phyloP scores from a whole-genome alignment of 495 filamentous ascomycete genomes.

The Darksidea phi region DNA sequence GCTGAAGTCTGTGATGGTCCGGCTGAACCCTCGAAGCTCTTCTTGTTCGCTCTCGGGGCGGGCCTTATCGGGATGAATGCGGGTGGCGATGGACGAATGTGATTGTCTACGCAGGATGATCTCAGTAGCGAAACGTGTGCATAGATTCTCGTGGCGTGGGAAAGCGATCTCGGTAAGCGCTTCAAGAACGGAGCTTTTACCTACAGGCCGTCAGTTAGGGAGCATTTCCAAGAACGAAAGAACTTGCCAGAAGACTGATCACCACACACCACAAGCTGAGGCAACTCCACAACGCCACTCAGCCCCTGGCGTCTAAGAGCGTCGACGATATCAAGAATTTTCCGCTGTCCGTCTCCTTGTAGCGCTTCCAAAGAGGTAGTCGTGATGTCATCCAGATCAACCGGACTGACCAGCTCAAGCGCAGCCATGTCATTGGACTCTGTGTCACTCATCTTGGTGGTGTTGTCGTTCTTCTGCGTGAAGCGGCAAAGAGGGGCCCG shows the following conservation, averaged over 20 bases:
- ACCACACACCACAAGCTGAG: conserved; percentile 73
- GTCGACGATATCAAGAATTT: conserved; percentile 59
- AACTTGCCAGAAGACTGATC: conserved; percentile 62
- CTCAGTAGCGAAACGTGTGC: conserved; percentile 70
- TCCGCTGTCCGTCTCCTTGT: conserved; percentile 36
- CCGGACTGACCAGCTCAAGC: neutral
- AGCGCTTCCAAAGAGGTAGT: conserved; percentile 38
- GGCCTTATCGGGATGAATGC: conserved; percentile 40
- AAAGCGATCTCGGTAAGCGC: conserved; percentile 70
- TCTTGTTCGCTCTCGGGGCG: conserved; percentile 34
- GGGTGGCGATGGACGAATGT: conserved; percentile 29
- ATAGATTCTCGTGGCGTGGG: conserved; percentile 61
- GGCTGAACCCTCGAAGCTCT: conserved; percentile 38
- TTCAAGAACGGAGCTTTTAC: conserved; percentile 74
- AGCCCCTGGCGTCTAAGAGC: conserved; percentile 56
- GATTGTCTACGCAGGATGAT: conserved; percentile 51
- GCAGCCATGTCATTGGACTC: neutral
- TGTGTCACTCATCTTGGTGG: too few relatives aligned
- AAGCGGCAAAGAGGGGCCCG: too few relatives aligned
- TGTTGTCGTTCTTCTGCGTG: too few relatives aligned
- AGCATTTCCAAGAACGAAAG: neutral
- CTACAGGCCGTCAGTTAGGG: conserved; percentile 50
- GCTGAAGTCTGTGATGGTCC: conserved; percentile 37
- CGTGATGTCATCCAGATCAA: conserved; percentile 13
- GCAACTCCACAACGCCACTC: conserved; percentile 57